Conservation (phyloP, 2,329 filamentous ascomycete species). For the Neopestalotiopsis clavispora region DNA sequence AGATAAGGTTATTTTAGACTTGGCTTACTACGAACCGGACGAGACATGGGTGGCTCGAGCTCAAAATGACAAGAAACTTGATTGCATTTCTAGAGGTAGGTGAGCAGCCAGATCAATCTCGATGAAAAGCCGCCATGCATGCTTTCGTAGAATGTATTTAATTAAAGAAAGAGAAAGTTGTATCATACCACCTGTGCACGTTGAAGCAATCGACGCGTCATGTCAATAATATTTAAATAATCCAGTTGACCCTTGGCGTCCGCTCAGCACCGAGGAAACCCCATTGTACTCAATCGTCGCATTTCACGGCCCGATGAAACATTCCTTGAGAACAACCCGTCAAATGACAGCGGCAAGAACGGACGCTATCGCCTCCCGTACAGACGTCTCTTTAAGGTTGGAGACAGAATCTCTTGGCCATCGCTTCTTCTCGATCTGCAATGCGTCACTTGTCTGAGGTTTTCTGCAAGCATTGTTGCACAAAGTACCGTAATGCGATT, state of each 20-base stretch:
- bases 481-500: neutral
- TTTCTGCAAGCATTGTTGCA: neutral
- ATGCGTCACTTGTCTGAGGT: conserved; percentile 3
- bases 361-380: neutral
- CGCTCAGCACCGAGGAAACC: neutral
- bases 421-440: neutral
- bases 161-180: no score
- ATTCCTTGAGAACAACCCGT: neutral
- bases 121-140: neutral
- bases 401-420: neutral
- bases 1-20: conserved; percentile 16
- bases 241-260: neutral
- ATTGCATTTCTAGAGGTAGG: neutral
- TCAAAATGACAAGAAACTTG: neutral
- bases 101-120: neutral
- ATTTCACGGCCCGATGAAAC: neutral
- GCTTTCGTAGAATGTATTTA: neutral
- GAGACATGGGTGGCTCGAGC: conserved; percentile 5
- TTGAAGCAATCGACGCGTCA: no score
- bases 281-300: neutral
- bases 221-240: no score
- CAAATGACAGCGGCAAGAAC: neutral
- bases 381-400: neutral
- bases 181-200: no score
- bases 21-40: neutral